phyloP scores from a whole-genome alignment of 2,329 filamentous ascomycete genomes.

The Trichoderma guizhouense region DNA sequence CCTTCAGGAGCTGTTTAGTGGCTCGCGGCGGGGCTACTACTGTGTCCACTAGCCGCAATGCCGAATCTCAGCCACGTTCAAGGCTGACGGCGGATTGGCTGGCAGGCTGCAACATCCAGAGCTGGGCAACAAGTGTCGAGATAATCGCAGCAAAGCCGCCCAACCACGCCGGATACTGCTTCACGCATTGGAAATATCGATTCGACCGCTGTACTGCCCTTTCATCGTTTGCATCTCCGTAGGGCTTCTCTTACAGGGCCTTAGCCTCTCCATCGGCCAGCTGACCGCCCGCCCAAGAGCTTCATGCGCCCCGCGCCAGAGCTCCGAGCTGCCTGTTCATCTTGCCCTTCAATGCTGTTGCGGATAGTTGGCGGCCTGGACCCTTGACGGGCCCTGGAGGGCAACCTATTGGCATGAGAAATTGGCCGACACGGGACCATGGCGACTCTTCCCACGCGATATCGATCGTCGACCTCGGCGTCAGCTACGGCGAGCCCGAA shows the following conservation, averaged over 20 bases:
- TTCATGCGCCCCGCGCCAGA: slow-evolving; percentile 28
- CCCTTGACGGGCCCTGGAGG: slow-evolving; percentile 38
- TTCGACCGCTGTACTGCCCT: background rate
- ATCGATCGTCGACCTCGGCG: slow-evolving; percentile 62
- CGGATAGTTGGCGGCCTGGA: slow-evolving; percentile 33
- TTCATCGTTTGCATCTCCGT: background rate
- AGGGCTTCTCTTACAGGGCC: background rate
- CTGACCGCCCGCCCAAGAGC: slow-evolving; percentile 13
- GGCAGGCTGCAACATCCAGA: slow-evolving; percentile 28
- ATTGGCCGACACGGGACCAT: slow-evolving; percentile 38
- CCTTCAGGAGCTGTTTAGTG: background rate
- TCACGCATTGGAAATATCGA: background rate
- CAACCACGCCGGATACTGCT: background rate
- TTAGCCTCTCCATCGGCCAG: background rate
- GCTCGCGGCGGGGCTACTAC: slow-evolving; percentile 7
- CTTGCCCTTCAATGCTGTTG: slow-evolving; percentile 33
- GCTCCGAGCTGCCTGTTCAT: slow-evolving; percentile 23
- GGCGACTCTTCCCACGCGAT: slow-evolving; percentile 52
- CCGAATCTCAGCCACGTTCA: slow-evolving; percentile 29
- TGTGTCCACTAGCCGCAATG: slow-evolving; percentile 16
- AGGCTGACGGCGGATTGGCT: slow-evolving; percentile 29
- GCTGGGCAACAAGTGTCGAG: background rate
- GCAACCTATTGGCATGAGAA: slow-evolving; percentile 29
- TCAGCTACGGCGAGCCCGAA: slow-evolving; percentile 52
- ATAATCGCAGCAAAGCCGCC: background rate